These are phyloP conservation scores for Podaxis mareebaensis DNA, from an alignment of 768 basidiomycete genomes.

Conservation along the genomic window DNA sequence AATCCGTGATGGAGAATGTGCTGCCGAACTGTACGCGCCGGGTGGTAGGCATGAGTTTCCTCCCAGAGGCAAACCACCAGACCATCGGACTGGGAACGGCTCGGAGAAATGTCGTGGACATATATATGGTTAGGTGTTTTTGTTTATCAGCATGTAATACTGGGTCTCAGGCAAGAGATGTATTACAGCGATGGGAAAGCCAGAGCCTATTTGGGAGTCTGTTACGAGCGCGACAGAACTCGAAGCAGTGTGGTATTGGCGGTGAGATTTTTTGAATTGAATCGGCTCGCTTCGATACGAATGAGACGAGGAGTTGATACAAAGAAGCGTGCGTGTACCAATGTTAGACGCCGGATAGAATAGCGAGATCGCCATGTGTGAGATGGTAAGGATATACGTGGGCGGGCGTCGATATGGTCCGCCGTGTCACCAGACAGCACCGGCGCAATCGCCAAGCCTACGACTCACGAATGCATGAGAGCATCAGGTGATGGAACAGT, in stretches of 20 bases:
- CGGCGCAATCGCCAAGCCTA: not conserved
- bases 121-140: not conserved
- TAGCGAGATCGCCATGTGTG: conserved; percentile 4
- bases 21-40: not conserved
- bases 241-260: conserved; percentile 3
- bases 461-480: not conserved
- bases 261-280: conserved; percentile 9
- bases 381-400: conserved; percentile 1
- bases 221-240: not conserved
- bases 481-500: not conserved
- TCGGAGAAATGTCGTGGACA: conserved; percentile 15
- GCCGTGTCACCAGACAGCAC: not conserved
- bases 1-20: not conserved
- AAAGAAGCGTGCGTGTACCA: not conserved
- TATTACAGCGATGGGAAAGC: conserved; percentile 5
- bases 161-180: not conserved
- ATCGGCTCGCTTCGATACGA: conserved; percentile 7
- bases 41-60: not conserved
- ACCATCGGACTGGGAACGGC: conserved; percentile 4
- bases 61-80: not conserved
- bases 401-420: not conserved
- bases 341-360: not conserved
- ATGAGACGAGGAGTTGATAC: conserved; percentile 1
- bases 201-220: not conserved
- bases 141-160: conserved; percentile 8